phyloP scores from a whole-genome alignment of 495 filamentous ascomycete species.

The Penicillium lividum region DNA sequence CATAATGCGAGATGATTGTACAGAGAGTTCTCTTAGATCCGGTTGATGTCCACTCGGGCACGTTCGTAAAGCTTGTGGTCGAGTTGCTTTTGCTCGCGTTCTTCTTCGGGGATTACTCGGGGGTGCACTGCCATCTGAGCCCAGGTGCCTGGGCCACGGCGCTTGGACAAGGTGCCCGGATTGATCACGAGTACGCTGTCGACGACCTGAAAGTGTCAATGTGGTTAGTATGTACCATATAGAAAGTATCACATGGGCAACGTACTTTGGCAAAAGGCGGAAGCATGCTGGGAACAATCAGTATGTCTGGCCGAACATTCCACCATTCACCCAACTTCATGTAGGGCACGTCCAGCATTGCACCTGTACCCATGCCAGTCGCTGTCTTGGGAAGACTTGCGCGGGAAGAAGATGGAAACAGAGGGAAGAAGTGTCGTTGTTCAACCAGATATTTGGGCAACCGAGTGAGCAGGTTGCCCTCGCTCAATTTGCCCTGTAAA shows the following conservation, averaged over 20 bases:
- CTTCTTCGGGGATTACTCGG: conserved; percentile 56
- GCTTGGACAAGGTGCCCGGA: conserved; percentile 82
- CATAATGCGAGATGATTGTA: conserved; percentile 31
- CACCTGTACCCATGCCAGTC: conserved; percentile 63
- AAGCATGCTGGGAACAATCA: conserved; percentile 80
- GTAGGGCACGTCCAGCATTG: conserved; percentile 80
- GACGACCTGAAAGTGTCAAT: conserved; percentile 59
- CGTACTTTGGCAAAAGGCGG: conserved; percentile 84
- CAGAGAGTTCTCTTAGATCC: conserved; percentile 54
- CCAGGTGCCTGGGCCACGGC: conserved; percentile 76
- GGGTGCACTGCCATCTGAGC: conserved; percentile 74
- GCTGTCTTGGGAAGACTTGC: conserved; percentile 63
- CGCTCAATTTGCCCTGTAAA: conserved; percentile 53
- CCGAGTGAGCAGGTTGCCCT: conserved; percentile 63
- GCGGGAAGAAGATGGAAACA: conserved; percentile 77
- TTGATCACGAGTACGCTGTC: conserved; percentile 86
- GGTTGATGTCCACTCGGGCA: conserved; percentile 79
- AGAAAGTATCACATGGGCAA: conserved; percentile 1
- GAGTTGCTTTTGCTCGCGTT: conserved; percentile 58
- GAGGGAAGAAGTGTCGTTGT: conserved; percentile 85
- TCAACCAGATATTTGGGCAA: conserved; percentile 73
- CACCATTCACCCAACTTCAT: conserved; percentile 89
- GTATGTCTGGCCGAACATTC: conserved; percentile 77
- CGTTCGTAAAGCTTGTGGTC: conserved; percentile 77
- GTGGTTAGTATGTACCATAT: conserved; percentile 7